Evolutionary conservation across 2,329 filamentous ascomycete species (phyloP).

Genomic region (Thielaviopsis euricoi): DNA sequence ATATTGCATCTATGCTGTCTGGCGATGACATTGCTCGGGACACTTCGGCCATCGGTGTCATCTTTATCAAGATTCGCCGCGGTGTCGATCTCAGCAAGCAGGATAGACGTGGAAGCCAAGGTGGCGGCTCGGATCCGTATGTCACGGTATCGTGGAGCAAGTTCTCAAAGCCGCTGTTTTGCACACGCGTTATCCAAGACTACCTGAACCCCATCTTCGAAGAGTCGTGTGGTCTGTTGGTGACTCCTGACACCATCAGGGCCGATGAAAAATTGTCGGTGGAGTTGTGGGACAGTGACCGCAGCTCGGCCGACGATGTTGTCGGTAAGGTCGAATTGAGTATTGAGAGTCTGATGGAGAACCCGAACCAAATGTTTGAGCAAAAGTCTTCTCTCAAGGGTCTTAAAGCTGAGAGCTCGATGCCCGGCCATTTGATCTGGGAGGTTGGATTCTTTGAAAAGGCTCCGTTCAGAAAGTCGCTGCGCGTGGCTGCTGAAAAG

Average conservation of each 20-base stretch:
- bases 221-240: conserved; percentile 69
- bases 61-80: conserved; percentile 84
- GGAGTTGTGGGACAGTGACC: conserved; percentile 91
- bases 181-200: conserved; percentile 88
- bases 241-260: conserved; percentile 81
- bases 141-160: conserved; percentile 92
- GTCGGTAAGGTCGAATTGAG: conserved; percentile 89
- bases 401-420: conserved; percentile 65
- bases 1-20: conserved; percentile 77
- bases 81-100: conserved; percentile 83
- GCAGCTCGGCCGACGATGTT: conserved; percentile 82
- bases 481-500: conserved; percentile 67
- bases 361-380: conserved; percentile 83
- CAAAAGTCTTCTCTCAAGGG: conserved; percentile 72
- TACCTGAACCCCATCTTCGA: conserved; percentile 88
- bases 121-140: conserved; percentile 86
- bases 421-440: conserved; percentile 92
- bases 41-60: conserved; percentile 66
- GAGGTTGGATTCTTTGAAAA: conserved; percentile 93
- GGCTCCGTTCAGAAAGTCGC: conserved; percentile 66
- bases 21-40: conserved; percentile 89
- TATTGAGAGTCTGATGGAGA: conserved; percentile 83
- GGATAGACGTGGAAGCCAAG: conserved; percentile 62
- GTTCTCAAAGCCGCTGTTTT: conserved; percentile 95
- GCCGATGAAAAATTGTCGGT: conserved; percentile 85